A percentile compares a stretch with the other conserved stretches of the same genome.
These are phyloP conservation scores for Penicillium paneum DNA, from an alignment of 2,329 filamentous ascomycete genomes.

Conservation along the genomic window DNA sequence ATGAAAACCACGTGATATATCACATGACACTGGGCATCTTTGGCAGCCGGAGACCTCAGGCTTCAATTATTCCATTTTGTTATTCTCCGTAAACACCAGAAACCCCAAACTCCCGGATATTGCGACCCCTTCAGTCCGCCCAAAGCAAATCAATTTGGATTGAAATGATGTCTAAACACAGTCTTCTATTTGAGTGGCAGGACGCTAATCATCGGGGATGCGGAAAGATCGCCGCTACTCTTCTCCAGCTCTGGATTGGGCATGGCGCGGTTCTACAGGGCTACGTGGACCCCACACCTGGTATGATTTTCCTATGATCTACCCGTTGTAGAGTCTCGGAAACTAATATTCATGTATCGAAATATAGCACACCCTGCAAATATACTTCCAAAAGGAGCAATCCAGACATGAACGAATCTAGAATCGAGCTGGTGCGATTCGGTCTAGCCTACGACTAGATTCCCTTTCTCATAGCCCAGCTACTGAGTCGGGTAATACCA, in stretches of 20 bases:
- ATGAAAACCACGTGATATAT: not conserved
- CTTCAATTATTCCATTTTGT: not conserved
- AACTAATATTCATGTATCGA: not conserved
- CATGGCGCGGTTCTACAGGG: not conserved
- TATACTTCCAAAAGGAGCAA: not conserved
- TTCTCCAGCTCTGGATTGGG: not conserved
- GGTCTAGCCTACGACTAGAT: not conserved
- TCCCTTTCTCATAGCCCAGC: not conserved
- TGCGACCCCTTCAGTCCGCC: accelerated
- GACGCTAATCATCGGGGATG: not conserved
- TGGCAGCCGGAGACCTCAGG: not conserved
- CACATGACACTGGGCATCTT: not conserved
- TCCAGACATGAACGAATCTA: not conserved
- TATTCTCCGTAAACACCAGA: not conserved
- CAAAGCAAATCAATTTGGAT: too few species aligned
- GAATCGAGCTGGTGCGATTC: not conserved
- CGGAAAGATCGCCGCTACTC: not conserved
- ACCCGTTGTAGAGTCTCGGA: not conserved
- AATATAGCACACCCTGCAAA: not conserved
- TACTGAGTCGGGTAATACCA: not conserved
- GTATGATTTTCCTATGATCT: not conserved
- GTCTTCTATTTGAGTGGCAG: not conserved
- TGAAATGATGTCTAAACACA: not conserved
- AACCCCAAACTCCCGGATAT: not conserved
- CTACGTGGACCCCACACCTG: not conserved